Conservation (phyloP, 2,329 filamentous ascomycete genomes). For the Colletotrichum australisinense region DNA sequence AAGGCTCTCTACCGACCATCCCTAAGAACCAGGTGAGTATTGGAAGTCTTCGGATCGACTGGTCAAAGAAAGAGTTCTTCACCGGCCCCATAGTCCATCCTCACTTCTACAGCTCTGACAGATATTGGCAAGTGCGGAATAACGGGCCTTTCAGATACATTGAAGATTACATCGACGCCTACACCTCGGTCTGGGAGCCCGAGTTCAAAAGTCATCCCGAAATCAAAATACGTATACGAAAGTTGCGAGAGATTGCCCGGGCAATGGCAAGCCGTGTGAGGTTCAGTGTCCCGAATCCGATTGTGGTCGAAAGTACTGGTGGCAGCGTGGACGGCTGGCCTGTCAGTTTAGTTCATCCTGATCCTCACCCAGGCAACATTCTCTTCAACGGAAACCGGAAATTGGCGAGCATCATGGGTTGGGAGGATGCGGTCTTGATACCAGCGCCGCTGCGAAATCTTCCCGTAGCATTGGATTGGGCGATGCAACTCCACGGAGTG, state of each 20-base stretch:
- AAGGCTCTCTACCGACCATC: background rate
- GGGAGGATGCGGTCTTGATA: conserved; percentile 27
- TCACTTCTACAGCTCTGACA: conserved; percentile 10
- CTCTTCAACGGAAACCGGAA: conserved; percentile 6
- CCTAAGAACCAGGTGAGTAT: background rate
- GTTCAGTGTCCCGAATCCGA: background rate
- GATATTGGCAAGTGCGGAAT: background rate
- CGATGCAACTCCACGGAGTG: background rate
- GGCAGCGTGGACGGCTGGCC: conserved; percentile 13
- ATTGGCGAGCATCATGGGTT: conserved; percentile 29
- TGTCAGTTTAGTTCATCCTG: conserved; percentile 17
- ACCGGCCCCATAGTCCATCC: conserved; percentile 11
- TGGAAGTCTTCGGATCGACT: conserved; percentile 30
- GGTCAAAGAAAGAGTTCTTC: conserved; percentile 17
- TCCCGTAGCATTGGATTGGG: background rate
- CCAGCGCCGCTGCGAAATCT: conserved; percentile 15
- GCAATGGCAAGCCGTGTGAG: background rate
- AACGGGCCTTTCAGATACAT: conserved; percentile 9
- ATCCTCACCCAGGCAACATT: conserved; percentile 26
- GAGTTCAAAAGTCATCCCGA: background rate
- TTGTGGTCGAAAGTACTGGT: background rate
- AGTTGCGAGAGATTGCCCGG: background rate
- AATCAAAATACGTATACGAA: background rate
- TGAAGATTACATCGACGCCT: background rate
- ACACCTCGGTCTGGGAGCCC: background rate